Evolutionary conservation across 1,284 basidiomycete genomes (phyloP), one percentile per base, ranked within the genome.

Genomic region (Ceratobasidium theobromae): DNA sequence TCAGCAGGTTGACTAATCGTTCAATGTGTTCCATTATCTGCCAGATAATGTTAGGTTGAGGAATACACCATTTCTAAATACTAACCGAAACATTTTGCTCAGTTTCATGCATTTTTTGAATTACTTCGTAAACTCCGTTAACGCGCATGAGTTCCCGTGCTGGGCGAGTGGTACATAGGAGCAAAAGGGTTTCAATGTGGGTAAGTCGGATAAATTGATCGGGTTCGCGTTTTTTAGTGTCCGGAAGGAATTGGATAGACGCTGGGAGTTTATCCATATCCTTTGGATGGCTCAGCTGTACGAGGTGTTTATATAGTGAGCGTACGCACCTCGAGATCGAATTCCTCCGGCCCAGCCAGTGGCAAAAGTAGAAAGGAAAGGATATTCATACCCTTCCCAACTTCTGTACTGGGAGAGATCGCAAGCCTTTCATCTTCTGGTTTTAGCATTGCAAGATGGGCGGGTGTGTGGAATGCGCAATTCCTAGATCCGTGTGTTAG

Each of bases 261-360:
- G 86, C 79, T 0, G 91, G 94, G 0, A 99, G 81, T 53, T 86
- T 85, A 72, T 98, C 96, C 79, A 95, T 91, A 66, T 95, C 93
- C 88, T 96, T 75, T 25, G 30, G 16, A 27, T 18, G 53, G 62
- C 54, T 70, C 25, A 70, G 70, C 33, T 68, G 40, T n/a, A 38
- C 41, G n/a, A 53, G 33, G 16, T 14, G 28, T 21, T 33, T 14
- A 65, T 51, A 43, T 27, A 41, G 33, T 23, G 46, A 62, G 38
- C 28, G 2, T 4, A 72, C 78, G 67, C 70, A 90, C 91, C 71
- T 96, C 94, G 1, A 95, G 80, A 68, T 96, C 93, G 69, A 92
- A 87, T 75, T 98, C 96, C 75, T 98, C 95, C 0, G 94, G 90
- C 3, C 95, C 95, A 69, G 95, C 95, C 1, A 99, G 82, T 0